Percentiles rank a stretch among this genome's conserved stretches.
Evolutionary conservation across 305 asterid genomes (phyloP).

Genomic region (Plantago coronopus): DNA sequence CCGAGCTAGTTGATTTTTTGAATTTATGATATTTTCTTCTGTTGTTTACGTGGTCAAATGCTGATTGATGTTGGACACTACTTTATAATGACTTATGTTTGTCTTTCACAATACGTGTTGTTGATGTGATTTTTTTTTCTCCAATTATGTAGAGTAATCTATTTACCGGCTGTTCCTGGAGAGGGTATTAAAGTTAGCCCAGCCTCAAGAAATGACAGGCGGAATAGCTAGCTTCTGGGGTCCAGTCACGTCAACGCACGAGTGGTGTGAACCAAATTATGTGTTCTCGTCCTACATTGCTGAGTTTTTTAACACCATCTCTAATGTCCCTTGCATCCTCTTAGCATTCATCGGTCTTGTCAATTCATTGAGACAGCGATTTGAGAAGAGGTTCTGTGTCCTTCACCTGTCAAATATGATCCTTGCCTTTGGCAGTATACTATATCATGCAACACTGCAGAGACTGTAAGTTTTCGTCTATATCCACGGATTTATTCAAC

Average conservation of each 20-base stretch:
- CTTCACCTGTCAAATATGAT: conserved; percentile 82
- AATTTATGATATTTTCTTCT: background rate
- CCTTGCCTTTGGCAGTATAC: conserved; percentile 82
- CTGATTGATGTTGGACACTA: background rate
- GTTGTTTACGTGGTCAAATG: background rate
- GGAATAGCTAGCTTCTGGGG: conserved; percentile 82
- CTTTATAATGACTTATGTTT: conserved; percentile 9
- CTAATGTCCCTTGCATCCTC: conserved; percentile 68
- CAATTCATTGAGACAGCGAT: conserved; percentile 64
- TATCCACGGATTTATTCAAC: conserved; percentile 14
- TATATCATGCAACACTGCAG: conserved; percentile 78
- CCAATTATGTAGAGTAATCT: conserved; percentile 13
- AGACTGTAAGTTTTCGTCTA: conserved; percentile 49
- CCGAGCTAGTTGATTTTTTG: too few relatives aligned
- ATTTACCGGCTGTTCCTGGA: conserved; percentile 10
- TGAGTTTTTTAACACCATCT: conserved; percentile 77
- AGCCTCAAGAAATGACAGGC: conserved; percentile 50
- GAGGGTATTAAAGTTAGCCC: conserved; percentile 13
- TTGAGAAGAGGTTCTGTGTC: conserved; percentile 82
- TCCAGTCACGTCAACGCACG: conserved; percentile 86
- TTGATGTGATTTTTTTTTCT: conserved; percentile 3
- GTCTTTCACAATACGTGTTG: conserved; percentile 8
- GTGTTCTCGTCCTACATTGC: conserved; percentile 75
- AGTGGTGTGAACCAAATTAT: conserved; percentile 91
- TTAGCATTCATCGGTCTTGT: conserved; percentile 76